phyloP scores from a whole-genome alignment of 805 yeast species.

The Wickerhamiella shivajii region DNA sequence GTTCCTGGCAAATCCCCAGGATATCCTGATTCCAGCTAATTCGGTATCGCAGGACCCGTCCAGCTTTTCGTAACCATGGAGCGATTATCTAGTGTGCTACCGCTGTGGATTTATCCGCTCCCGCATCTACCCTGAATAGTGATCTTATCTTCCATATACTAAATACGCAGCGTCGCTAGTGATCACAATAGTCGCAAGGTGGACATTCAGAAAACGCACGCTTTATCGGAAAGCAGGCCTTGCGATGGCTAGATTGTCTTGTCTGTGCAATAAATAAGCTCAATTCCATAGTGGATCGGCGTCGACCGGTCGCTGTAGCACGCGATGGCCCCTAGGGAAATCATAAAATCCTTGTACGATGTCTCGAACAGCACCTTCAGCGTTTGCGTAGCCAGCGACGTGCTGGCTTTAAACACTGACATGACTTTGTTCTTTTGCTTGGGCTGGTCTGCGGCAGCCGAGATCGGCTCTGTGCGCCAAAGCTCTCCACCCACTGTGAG shows the following conservation, averaged over 20 bases:
- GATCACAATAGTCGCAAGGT: no score
- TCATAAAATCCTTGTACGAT: slow-evolving; percentile 58
- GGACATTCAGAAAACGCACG: no score
- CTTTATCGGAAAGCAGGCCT: no score
- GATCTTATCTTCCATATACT: no score
- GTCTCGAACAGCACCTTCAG: slow-evolving; percentile 78
- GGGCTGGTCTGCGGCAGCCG: slow-evolving; percentile 5
- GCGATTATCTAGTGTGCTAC: no score
- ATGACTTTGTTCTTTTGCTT: slow-evolving; percentile 18
- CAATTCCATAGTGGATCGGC: slow-evolving; percentile 16
- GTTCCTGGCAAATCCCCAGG: no score
- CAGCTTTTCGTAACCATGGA: no score
- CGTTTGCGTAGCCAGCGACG: slow-evolving; percentile 48
- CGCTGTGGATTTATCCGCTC: no score
- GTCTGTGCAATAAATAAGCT: slow-evolving; percentile 14
- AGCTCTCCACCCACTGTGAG: slow-evolving; percentile 75
- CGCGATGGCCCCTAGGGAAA: slow-evolving; percentile 48
- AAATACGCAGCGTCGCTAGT: no score
- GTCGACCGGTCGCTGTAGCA: slow-evolving; percentile 16
- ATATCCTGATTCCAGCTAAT: no score
- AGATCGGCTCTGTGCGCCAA: slow-evolving; percentile 36
- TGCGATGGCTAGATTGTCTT: not conserved
- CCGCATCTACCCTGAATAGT: no score
- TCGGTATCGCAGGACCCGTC: no score
- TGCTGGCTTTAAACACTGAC: slow-evolving; percentile 59